phyloP scores from a whole-genome alignment of 2,329 filamentous ascomycete species.

The Talaromyces sp. region DNA sequence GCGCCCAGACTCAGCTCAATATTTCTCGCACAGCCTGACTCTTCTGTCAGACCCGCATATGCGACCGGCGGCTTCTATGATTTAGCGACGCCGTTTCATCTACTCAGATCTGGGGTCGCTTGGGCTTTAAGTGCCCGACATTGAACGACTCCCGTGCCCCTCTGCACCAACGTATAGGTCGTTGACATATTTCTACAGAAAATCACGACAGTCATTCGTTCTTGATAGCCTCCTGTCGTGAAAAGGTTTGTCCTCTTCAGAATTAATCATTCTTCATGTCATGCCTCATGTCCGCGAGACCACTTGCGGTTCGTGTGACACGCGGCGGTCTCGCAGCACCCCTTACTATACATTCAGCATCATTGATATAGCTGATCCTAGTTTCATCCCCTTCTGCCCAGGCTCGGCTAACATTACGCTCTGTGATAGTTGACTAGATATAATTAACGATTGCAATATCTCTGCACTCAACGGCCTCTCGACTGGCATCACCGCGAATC shows the following conservation, averaged over 20 bases:
- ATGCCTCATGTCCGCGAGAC: background rate
- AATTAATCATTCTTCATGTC: background rate
- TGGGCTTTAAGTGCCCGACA: background rate
- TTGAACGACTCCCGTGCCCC: background rate
- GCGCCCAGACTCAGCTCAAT: background rate
- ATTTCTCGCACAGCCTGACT: background rate
- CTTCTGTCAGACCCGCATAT: background rate
- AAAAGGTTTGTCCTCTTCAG: background rate
- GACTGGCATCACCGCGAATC: background rate
- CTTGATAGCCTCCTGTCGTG: background rate
- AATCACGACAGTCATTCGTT: background rate
- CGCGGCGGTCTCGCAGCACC: background rate
- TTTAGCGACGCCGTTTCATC: background rate
- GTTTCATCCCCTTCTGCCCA: slow-evolving; percentile 7
- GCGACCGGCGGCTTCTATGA: background rate
- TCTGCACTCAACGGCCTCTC: background rate
- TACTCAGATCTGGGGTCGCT: background rate
- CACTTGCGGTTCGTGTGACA: slow-evolving; percentile 7
- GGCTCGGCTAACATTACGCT: background rate
- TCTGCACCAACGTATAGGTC: background rate
- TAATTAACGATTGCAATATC: background rate
- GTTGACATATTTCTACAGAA: background rate
- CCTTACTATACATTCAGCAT: slow-evolving; percentile 2
- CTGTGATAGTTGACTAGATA: background rate
- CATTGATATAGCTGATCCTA: background rate